Evolutionary conservation across 345 rosid species (phyloP).

Genomic region (Stellera chamaejasme): DNA sequence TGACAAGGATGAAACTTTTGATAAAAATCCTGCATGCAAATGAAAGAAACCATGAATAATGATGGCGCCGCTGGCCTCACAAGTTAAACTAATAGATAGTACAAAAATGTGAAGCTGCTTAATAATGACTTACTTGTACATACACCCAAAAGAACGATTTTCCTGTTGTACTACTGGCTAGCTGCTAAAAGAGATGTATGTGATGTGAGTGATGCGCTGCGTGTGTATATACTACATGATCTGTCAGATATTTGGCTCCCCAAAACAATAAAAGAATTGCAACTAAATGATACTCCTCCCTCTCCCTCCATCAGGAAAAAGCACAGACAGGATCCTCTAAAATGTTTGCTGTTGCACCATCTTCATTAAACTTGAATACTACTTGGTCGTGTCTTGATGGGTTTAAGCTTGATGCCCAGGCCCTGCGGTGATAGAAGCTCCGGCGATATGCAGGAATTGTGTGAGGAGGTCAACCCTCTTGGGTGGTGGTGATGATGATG

Average conservation of each 20-base stretch:
- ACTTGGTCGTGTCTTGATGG: slow-evolving; percentile 43
- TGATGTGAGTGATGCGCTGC: too few relatives aligned
- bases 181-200: too few relatives aligned
- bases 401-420: slow-evolving; percentile 60
- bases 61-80: too few relatives aligned
- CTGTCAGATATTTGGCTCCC: slow-evolving; percentile 4
- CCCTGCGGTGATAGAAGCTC: slow-evolving; percentile 59
- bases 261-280: slow-evolving; percentile 33
- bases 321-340: slow-evolving; percentile 1
- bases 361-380: slow-evolving; percentile 13
- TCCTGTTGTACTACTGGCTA: too few relatives aligned
- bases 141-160: too few relatives aligned
- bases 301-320: too few relatives aligned
- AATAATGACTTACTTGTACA: too few relatives aligned
- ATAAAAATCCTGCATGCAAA: too few relatives aligned
- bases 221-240: not conserved
- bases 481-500: slow-evolving; percentile 24
- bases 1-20: too few relatives aligned
- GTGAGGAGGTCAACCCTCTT: slow-evolving; percentile 30
- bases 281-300: slow-evolving; percentile 5
- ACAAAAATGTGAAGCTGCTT: too few relatives aligned
- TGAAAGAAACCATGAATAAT: too few relatives aligned
- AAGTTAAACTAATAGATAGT: too few relatives aligned
- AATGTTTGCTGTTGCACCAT: not conserved
- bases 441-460: slow-evolving; percentile 37